Percentiles rank a stretch among this genome's conserved stretches.
Evolutionary conservation across 176 grass and related monocot species (phyloP).

Genomic region (Aegilops speltoides): DNA sequence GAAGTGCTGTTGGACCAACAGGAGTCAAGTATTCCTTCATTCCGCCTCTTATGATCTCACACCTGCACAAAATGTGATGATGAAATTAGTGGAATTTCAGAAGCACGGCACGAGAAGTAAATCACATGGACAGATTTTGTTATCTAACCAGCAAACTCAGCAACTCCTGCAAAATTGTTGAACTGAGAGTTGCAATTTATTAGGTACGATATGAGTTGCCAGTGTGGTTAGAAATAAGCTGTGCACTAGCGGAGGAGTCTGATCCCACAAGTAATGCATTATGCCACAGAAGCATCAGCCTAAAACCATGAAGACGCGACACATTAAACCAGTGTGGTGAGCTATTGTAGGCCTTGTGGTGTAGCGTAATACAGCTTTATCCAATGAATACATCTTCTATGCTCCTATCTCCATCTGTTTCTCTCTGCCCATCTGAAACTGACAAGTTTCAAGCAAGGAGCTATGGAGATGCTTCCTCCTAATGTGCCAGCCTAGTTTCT

Average conservation of each 20-base stretch:
- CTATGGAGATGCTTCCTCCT: not conserved
- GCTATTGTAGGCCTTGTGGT: not conserved
- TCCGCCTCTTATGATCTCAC: slow-evolving; percentile 90
- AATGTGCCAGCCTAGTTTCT: not conserved
- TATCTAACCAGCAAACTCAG: not conserved
- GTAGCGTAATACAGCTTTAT: not conserved
- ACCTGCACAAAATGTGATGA: slow-evolving; percentile 46
- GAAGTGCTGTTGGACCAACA: slow-evolving; percentile 81
- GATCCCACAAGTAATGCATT: not conserved
- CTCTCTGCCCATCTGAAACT: not conserved
- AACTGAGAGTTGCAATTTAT: not conserved
- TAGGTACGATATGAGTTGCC: not conserved
- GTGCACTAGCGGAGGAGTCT: not conserved
- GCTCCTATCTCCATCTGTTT: not conserved
- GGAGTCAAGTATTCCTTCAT: slow-evolving; percentile 90
- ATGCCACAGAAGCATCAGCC: not conserved
- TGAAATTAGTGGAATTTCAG: slow-evolving; percentile 1
- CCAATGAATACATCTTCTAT: slow-evolving; percentile 1
- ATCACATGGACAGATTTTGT: not conserved
- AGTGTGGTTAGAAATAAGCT: not conserved
- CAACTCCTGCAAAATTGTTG: not conserved
- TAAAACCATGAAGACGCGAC: not conserved
- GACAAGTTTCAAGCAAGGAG: not conserved
- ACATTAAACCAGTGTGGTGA: not conserved
- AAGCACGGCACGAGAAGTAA: not conserved